These are phyloP conservation scores for Lipomyces mesembrius DNA, from an alignment of 805 yeast species.

Conservation along the genomic window DNA sequence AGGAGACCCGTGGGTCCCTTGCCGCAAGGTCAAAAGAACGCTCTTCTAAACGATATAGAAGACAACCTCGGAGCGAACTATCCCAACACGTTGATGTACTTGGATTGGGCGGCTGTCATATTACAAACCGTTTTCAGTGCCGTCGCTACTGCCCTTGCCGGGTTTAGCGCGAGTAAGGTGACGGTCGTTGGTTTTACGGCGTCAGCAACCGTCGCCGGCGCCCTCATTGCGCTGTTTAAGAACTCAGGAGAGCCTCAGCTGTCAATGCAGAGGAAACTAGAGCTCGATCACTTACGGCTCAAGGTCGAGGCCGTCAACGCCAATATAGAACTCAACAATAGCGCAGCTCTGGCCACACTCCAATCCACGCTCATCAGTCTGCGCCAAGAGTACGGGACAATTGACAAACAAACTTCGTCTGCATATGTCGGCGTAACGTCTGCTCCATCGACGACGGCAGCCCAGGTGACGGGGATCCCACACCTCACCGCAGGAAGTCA, in stretches of 20 bases:
- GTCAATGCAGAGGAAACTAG: neutral
- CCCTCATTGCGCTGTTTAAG: conserved; percentile 1
- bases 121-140: conserved; percentile 2
- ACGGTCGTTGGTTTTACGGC: neutral
- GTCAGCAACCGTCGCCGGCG: conserved; percentile 4
- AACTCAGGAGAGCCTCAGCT: conserved; percentile 2
- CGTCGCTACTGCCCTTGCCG: neutral
- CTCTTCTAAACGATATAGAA: conserved; percentile 4
- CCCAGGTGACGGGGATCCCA: no score
- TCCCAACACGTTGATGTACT: neutral
- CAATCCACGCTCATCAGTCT: neutral
- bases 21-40: conserved; percentile 4
- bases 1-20: conserved; percentile 1
- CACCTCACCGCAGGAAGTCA: no score
- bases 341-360: neutral
- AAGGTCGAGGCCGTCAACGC: conserved; percentile 4
- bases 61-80: neutral
- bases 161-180: neutral
- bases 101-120: neutral
- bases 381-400: neutral
- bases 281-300: conserved; percentile 6
- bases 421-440: neutral
- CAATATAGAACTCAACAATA: neutral
- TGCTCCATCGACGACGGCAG: neutral
- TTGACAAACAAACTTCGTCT: neutral